A percentile compares a stretch with the other conserved stretches of the same genome.
Evolutionary conservation across 2,329 filamentous ascomycete species (phyloP).

Genomic region (Trichoderma aggressivum): DNA sequence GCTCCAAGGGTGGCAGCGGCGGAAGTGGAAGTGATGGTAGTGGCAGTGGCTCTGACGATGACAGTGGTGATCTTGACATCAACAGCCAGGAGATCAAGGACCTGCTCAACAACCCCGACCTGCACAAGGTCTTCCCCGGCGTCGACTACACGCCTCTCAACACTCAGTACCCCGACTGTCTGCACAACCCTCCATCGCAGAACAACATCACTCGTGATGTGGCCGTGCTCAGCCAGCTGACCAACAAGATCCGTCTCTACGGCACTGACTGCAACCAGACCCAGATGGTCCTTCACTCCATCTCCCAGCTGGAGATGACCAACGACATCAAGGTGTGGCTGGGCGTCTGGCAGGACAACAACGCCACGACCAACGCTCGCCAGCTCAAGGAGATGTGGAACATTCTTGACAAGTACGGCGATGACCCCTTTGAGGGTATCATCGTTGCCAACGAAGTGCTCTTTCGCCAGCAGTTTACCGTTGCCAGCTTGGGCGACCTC

Average conservation of each 20-base stretch:
- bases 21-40: slow-evolving; percentile 34
- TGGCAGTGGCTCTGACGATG: slow-evolving; percentile 57
- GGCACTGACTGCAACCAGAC: slow-evolving; percentile 98
- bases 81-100: slow-evolving; percentile 76
- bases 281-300: slow-evolving; percentile 82
- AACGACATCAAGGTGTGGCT: slow-evolving; percentile 83
- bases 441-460: slow-evolving; percentile 81
- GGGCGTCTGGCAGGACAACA: slow-evolving; percentile 87
- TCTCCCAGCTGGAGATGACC: slow-evolving; percentile 69
- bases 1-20: slow-evolving; percentile 21
- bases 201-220: slow-evolving; percentile 93
- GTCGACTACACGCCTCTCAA: slow-evolving; percentile 95
- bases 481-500: slow-evolving; percentile 58
- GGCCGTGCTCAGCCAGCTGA: slow-evolving; percentile 84
- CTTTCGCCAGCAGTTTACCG: slow-evolving; percentile 71
- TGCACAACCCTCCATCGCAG: slow-evolving; percentile 74
- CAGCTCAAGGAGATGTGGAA: slow-evolving; percentile 83
- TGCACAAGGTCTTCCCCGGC: slow-evolving; percentile 92
- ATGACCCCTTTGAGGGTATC: slow-evolving; percentile 71
- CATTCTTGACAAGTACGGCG: slow-evolving; percentile 68
- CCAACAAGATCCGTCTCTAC: slow-evolving; percentile 83
- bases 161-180: slow-evolving; percentile 82
- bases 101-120: slow-evolving; percentile 72
- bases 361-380: slow-evolving; percentile 76
- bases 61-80: slow-evolving; percentile 68